Evolutionary conservation across 1,139 yeast species (phyloP), one percentile per base, ranked within the genome.

Genomic region (Petasospora rhodanensis): DNA sequence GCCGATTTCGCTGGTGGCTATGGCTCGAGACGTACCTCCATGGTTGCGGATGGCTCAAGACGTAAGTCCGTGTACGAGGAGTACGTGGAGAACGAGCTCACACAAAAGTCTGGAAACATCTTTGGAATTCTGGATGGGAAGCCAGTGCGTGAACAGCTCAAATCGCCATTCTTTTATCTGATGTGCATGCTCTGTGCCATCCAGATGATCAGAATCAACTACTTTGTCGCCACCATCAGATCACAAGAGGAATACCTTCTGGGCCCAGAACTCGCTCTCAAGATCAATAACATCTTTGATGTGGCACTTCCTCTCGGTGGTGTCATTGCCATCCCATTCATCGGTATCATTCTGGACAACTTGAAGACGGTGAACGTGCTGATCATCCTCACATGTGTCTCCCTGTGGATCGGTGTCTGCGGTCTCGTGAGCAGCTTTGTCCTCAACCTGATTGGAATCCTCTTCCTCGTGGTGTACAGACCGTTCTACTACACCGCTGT

Each of bases 401-500:
- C 94, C 0, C 51, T 79, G 5, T 32, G 65, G 6, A 77, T 85
- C 42, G 95, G 95, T 8, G 43, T 79, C 2, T 63, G 75, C 52
- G 95, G 95, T 0, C 57, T 83, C 24, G 45, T 82, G 10, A 61
- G 80, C 2, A 61, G 68, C 54, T 72, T 73, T 15, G 60, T 64
- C 4, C 71, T 82, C 11, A 70, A 70, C 24, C 69, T 80, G 47
- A 31, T 71, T 2, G 93, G 94, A 8, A 80, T 86, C 26, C 47
- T 74, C 2, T 49, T 82, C 18, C 66, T 89, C 45, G 96, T 85
- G n/a, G 65, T 84, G 2, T 87, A 83, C 58, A 71, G 97, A 56
- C 96, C 97, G 12, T 83, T 87, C 52, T 86, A 83, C 54, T 89
- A 87, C 59, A 87, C 97, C 2, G 86, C 95, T 1, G 84, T 87